Conservation (phyloP, 1,284 basidiomycete genomes). For the Agaricales sp. region DNA sequence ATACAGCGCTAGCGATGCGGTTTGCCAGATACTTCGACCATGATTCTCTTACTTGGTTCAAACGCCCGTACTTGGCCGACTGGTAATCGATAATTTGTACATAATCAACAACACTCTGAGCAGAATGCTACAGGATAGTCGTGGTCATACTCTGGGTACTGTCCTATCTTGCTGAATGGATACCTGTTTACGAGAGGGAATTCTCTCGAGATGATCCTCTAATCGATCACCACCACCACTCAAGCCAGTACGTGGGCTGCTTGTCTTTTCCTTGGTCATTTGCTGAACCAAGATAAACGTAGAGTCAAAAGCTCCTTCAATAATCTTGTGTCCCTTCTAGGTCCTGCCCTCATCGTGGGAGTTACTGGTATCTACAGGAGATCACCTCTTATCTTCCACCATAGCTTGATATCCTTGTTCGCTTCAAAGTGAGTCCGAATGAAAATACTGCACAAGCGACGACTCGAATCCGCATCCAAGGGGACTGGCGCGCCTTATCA, state of each 20-base stretch:
- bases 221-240: slow-evolving; percentile 40
- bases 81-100: slow-evolving; percentile 21
- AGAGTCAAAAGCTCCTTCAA: slow-evolving; percentile 42
- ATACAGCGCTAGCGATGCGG: background rate
- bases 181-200: slow-evolving; percentile 42
- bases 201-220: slow-evolving; percentile 40
- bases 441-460: too few relatives aligned
- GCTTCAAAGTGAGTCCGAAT: slow-evolving; percentile 31
- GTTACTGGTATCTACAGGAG: slow-evolving; percentile 26
- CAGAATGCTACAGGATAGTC: slow-evolving; percentile 36
- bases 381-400: slow-evolving; percentile 44
- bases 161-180: slow-evolving; percentile 25
- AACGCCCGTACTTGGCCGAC: slow-evolving; percentile 28
- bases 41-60: slow-evolving; percentile 37
- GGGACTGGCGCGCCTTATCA: slow-evolving; percentile 36
- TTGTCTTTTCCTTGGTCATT: too few relatives aligned
- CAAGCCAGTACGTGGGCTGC: slow-evolving; percentile 37
- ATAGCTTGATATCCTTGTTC: slow-evolving; percentile 40
- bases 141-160: slow-evolving; percentile 33
- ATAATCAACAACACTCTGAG: too few relatives aligned
- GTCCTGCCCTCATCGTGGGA: slow-evolving; percentile 31
- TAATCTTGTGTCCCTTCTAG: slow-evolving; percentile 30
- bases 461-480: slow-evolving; percentile 23
- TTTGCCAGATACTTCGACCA: slow-evolving; percentile 22
- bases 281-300: background rate